Base-by-base conservation (phyloP, 2,329 filamentous ascomycete genomes). In the Leptographium galeiforme region DNA sequence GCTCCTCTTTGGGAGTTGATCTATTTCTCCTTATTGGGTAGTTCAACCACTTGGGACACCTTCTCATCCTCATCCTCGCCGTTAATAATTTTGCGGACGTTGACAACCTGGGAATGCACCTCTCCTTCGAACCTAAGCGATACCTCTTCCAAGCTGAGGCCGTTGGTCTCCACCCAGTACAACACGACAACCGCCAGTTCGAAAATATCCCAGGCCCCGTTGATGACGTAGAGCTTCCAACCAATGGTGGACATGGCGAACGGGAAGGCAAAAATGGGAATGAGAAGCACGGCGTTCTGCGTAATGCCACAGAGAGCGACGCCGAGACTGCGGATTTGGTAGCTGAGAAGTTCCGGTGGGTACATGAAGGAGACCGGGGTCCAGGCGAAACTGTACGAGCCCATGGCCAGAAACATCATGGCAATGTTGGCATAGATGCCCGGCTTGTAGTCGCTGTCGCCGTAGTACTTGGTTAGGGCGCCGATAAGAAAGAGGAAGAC, bases 141-240 rank as follows among this genome's bases (percentile, higher is more conserved):
- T 7, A 57, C 52, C 48, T 58, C 55, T 49, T 58, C 57, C 8
- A 58, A 53, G 6, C 40, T 57, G 5, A 50, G 53, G 13, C 57
- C 57, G 8, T 50, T 53, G 11, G 55, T 58, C 49, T 58, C 55
- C 13, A 55, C 41, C 55, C 66, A 69, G 44, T 65, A 62, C 53
- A 67, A 64, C 52, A 66, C 69, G 36, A 69, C 59, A 33, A 64
- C 52, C 8, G 56, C 49, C 30, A 65, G 52, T 53, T 67, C 64
- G 18, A 64, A 41, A 13, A 50, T 12, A 12, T 50, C 48, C 48
- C 48, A 50, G 4, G 48, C 48, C 16, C 48, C 48, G 14, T 50
- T 50, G 1, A 50, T 41, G 10, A 50, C 41, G 48, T 50, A 50
- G 2, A 41, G 33, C 25, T 41, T 50, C 48, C 48, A 50, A 18